These are phyloP conservation scores for Kwoniella bestiolae DNA, from an alignment of 768 basidiomycete species.

Conservation along the genomic window DNA sequence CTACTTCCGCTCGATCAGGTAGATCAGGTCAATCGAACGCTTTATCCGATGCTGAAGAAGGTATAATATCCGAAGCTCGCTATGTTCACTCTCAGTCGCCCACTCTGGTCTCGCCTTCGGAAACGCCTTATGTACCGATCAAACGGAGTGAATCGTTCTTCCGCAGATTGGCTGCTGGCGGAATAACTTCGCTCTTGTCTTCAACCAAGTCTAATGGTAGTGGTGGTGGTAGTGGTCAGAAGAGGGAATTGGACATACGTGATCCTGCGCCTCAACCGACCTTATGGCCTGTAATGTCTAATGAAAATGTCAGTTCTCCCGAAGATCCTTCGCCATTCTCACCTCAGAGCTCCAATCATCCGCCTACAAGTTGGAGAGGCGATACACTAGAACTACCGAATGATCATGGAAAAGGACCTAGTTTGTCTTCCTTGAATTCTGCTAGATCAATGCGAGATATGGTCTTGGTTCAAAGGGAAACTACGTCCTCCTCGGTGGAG, in stretches of 20 bases:
- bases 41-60: constrained; percentile 40
- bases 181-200: constrained; percentile 31
- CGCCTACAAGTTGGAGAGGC: constrained; percentile 32
- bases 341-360: constrained; percentile 13
- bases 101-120: constrained; percentile 27
- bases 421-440: constrained; percentile 35
- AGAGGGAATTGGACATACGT: constrained; percentile 64
- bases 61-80: constrained; percentile 29
- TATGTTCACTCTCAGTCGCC: constrained; percentile 20
- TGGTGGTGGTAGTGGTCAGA: background rate
- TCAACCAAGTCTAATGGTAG: background rate
- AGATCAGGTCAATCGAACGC: constrained; percentile 19
- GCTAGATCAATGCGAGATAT: constrained; percentile 50
- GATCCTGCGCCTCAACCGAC: constrained; percentile 77
- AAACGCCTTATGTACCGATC: constrained; percentile 80
- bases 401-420: constrained; percentile 32
- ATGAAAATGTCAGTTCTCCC: constrained; percentile 33
- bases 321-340: background rate
- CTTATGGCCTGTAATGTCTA: constrained; percentile 65
- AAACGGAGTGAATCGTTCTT: constrained; percentile 61
- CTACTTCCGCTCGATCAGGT: constrained; percentile 21
- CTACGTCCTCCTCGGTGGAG: constrained; percentile 14
- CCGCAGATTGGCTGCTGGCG: constrained; percentile 43
- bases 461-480: constrained; percentile 44
- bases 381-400: background rate